Evolutionary conservation across 768 basidiomycete species (phyloP).

Genomic region (Boletus sensibilis): DNA sequence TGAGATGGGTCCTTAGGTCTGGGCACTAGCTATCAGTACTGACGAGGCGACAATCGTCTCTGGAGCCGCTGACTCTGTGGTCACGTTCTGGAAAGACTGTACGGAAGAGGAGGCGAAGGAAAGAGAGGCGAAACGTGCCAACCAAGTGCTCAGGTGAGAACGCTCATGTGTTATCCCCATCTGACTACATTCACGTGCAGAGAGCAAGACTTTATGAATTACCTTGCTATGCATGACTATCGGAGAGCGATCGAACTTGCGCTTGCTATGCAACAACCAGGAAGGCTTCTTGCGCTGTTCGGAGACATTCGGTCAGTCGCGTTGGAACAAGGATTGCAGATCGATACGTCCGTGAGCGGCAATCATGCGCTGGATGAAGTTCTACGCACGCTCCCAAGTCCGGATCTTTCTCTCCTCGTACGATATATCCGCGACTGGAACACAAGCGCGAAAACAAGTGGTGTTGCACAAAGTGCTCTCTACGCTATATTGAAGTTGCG

Average conservation of each 20-base stretch:
- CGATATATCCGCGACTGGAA: constrained; percentile 92
- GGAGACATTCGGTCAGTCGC: constrained; percentile 48
- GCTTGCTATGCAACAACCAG: constrained; percentile 90
- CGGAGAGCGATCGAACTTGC: constrained; percentile 88
- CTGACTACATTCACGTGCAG: constrained; percentile 43
- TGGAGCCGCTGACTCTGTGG: constrained; percentile 92
- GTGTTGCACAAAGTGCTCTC: constrained; percentile 80
- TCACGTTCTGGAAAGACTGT: constrained; percentile 96
- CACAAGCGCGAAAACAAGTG: constrained; percentile 84
- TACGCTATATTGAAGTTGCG: constrained; percentile 79
- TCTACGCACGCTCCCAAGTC: constrained; percentile 62
- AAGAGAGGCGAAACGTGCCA: constrained; percentile 68
- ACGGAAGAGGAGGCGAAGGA: constrained; percentile 80
- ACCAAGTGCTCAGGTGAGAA: constrained; percentile 78
- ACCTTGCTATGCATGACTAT: constrained; percentile 84
- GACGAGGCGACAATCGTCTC: constrained; percentile 88
- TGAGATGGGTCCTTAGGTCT: constrained; percentile 60
- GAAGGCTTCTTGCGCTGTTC: constrained; percentile 80
- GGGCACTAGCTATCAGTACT: constrained; percentile 82
- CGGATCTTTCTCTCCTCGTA: constrained; percentile 80
- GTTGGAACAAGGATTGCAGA: constrained; percentile 12
- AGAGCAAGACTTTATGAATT: constrained; percentile 95
- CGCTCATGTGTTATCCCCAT: not conserved
- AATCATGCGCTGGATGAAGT: constrained; percentile 76
- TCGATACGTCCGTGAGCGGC: constrained; percentile 57